Base-by-base conservation (phyloP, 768 basidiomycete species). In the Psilocybe cyanescens region DNA sequence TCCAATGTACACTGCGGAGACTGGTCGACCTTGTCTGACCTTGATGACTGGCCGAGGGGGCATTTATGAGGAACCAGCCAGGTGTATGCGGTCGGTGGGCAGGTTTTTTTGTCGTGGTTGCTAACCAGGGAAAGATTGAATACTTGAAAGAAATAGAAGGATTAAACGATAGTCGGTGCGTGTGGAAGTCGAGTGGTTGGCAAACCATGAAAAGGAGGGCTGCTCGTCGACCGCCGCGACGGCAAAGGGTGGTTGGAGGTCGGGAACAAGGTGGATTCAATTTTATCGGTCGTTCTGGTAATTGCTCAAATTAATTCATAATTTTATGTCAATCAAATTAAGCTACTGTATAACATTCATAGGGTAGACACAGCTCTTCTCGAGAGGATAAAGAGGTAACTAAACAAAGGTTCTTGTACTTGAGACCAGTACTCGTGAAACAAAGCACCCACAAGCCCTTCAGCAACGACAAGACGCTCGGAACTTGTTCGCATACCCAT, bases 1-100 rank as follows among this genome's bases (percentile, higher is more conserved):
- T 9, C 80, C 80, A 56, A 81, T 72, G 68, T 76, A 81, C 17
- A 81, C 75, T 28, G 79, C 79, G n/a, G 79, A 80, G 14, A 74
- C 67, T 16, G 79, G 78, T 47, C 79, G 75, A 55, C 70, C 60
- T 61, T 76, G 75, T 52, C 71, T 74, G 17, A 63, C 33, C 63
- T 70, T 72, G 28, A 74, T 56, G 19, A 71, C 62, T 28, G 75
- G 73, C 45, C 80, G 73, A 19, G 75, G 77, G 60, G 78, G 76
- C 80, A 80, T 81, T 62, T 62, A 67, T 59, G 50, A 50, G 55
- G 59, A 54, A 28, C 52, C 48, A 51, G 48, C 51, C 55, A 41
- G 54, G 52, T 45, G 45, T 66, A 56, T 57, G 41, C 39, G 55
- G 48, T 49, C 55, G 51, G 53, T 49, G 11, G 14, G 29, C 19